phyloP scores from a whole-genome alignment of 108 stramenopile species.

The Nitzschia sp. region DNA sequence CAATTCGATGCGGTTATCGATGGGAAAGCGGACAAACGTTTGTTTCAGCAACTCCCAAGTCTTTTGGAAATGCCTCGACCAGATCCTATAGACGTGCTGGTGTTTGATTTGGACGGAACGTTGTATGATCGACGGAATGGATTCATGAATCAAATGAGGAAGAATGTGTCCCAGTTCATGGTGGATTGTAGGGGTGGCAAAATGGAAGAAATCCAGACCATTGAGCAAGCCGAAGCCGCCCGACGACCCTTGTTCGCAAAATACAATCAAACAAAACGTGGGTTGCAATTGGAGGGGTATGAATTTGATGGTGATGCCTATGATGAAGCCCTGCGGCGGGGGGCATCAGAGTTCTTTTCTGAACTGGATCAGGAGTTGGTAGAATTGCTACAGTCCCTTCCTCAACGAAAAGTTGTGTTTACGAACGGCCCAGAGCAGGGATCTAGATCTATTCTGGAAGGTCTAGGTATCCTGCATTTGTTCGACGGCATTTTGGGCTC shows the following conservation, averaged over 20 bases:
- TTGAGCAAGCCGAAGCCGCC: constrained; percentile 27
- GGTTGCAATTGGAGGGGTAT: constrained; percentile 41
- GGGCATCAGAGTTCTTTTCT: constrained; percentile 23
- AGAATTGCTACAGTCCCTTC: constrained; percentile 33
- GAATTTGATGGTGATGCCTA: constrained; percentile 35
- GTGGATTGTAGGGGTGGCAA: constrained; percentile 35
- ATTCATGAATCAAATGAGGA: constrained; percentile 33
- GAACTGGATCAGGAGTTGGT: constrained; percentile 26
- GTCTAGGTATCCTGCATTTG: constrained; percentile 34
- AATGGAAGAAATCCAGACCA: constrained; percentile 34
- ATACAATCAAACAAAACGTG: constrained; percentile 47
- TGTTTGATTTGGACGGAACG: constrained; percentile 51
- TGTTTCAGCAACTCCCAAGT: constrained; percentile 17
- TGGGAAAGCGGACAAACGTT: constrained; percentile 18
- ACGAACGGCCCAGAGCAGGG: constrained; percentile 45
- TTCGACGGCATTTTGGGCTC: constrained; percentile 38
- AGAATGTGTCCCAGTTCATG: constrained; percentile 42
- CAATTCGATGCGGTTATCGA: constrained; percentile 40
- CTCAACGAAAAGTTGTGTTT: constrained; percentile 38
- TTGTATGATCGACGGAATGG: constrained; percentile 41
- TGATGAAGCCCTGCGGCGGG: constrained; percentile 35
- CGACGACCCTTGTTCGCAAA: constrained; percentile 42
- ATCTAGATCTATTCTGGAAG: constrained; percentile 31
- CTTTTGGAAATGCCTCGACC: neutral
- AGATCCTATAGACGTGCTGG: constrained; percentile 14